Conservation (phyloP, 2,329 filamentous ascomycete genomes). For the Aureobasidium lini region DNA sequence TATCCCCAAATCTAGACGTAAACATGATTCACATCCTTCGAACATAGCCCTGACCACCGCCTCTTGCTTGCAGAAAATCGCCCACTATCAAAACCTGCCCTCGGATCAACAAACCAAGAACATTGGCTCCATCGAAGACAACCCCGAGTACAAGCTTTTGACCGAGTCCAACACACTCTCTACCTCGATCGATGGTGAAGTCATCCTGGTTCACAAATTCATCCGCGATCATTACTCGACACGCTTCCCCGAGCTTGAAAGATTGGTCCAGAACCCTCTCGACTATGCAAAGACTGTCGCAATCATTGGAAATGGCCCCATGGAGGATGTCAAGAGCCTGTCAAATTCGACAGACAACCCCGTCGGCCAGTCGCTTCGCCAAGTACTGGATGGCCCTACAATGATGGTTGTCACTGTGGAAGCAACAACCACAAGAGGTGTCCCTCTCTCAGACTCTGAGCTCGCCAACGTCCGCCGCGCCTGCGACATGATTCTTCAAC, state of each 20-base stretch:
- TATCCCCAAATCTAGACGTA: conserved; percentile 19
- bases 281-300: conserved; percentile 94
- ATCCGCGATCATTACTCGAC: conserved; percentile 92
- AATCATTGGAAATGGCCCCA: conserved; percentile 84
- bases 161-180: conserved; percentile 85
- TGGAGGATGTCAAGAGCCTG: conserved; percentile 78
- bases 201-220: conserved; percentile 90
- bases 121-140: conserved; percentile 81
- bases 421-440: conserved; percentile 80
- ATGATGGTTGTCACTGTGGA: conserved; percentile 96
- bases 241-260: conserved; percentile 87
- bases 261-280: conserved; percentile 80
- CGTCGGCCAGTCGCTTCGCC: conserved; percentile 65
- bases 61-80: conserved; percentile 64
- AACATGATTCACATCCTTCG: conserved; percentile 57
- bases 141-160: conserved; percentile 81
- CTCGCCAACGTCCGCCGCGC: conserved; percentile 66
- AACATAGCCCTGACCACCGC: conserved; percentile 60
- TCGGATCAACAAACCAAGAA: conserved; percentile 56
- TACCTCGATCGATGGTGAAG: conserved; percentile 86
- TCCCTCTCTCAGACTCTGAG: conserved; percentile 66
- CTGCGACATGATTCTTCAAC: conserved; percentile 79
- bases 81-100: conserved; percentile 63
- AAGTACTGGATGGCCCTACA: conserved; percentile 78
- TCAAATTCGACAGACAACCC: conserved; percentile 72